These are phyloP conservation scores for Middelhovenomyces tepae DNA, from an alignment of 805 yeast species.

Conservation along the genomic window DNA sequence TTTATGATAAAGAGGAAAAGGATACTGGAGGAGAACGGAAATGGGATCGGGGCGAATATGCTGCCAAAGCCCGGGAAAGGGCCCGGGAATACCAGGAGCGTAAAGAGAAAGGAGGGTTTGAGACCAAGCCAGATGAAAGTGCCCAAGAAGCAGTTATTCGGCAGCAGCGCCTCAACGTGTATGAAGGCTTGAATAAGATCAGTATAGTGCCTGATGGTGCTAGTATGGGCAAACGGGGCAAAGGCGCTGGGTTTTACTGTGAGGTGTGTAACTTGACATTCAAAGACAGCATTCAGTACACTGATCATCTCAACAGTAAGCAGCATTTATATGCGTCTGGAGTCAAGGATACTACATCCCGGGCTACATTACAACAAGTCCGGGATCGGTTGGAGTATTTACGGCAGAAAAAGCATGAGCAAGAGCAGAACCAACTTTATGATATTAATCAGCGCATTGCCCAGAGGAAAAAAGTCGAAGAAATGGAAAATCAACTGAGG, in stretches of 20 bases:
- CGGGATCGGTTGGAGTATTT: slow-evolving; percentile 31
- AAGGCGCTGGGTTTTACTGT: slow-evolving; percentile 79
- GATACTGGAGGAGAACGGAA: slow-evolving; percentile 11
- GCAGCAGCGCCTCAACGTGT: slow-evolving; percentile 17
- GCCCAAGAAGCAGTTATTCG: slow-evolving; percentile 3
- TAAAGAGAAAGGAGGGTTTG: slow-evolving; percentile 10
- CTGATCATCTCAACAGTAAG: slow-evolving; percentile 76
- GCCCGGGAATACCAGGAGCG: slow-evolving; percentile 9
- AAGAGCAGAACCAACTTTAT: slow-evolving; percentile 17
- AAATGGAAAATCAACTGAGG: slow-evolving; percentile 29
- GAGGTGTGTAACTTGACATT: slow-evolving; percentile 70
- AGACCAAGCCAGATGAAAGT: slow-evolving; percentile 8
- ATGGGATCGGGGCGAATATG: slow-evolving; percentile 13
- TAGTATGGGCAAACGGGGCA: slow-evolving; percentile 35
- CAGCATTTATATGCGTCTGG: slow-evolving; percentile 39
- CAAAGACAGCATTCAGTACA: slow-evolving; percentile 70
- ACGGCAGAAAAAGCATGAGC: slow-evolving; percentile 22
- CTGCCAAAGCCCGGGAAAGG: slow-evolving; percentile 9
- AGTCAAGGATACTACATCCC: slow-evolving; percentile 30
- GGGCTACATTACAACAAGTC: slow-evolving; percentile 43
- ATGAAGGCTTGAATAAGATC: slow-evolving; percentile 26
- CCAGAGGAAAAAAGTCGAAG: slow-evolving; percentile 31
- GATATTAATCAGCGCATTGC: slow-evolving; percentile 36
- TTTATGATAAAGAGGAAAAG: slow-evolving; percentile 6
- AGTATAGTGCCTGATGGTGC: slow-evolving; percentile 29